These are phyloP conservation scores for Bocquillonia castaneifolia DNA, from an alignment of 441 rosid species.

Conservation along the genomic window DNA sequence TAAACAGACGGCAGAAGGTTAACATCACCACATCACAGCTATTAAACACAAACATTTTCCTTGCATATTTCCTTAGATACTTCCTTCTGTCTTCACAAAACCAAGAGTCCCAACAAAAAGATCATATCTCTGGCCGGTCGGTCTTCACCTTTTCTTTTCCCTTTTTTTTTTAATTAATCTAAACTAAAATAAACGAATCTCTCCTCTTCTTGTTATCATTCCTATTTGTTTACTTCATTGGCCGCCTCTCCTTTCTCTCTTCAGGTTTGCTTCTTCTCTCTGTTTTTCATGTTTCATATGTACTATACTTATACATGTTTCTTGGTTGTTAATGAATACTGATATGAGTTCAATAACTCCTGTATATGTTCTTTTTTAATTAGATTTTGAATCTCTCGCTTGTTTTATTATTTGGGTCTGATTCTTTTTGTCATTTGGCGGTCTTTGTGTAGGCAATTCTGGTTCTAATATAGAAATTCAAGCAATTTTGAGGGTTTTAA, in stretches of 20 bases:
- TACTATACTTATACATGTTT: background rate
- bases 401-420: slow-evolving; percentile 14
- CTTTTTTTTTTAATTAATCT: too few species aligned
- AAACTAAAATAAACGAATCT: too few species aligned
- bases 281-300: background rate
- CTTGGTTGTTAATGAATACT: background rate
- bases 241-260: background rate
- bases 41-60: too few species aligned
- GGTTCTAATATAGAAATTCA: slow-evolving; percentile 7
- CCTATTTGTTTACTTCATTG: background rate
- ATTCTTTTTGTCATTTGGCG: slow-evolving; percentile 22
- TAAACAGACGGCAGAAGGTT: too few species aligned
- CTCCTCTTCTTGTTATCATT: background rate
- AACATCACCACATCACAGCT: too few species aligned
- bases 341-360: background rate
- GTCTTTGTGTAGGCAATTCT: slow-evolving; percentile 18
- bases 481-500: background rate
- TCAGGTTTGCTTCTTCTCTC: slow-evolving; percentile 3
- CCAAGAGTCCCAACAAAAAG: background rate
- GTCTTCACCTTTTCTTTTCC: background rate
- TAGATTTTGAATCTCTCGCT: slow-evolving; percentile 7
- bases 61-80: too few species aligned
- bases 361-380: background rate
- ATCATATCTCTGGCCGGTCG: background rate
- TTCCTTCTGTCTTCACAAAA: background rate